Conservation (phyloP, 1,284 basidiomycete genomes). For the Cutaneotrichosporon mucoides region DNA sequence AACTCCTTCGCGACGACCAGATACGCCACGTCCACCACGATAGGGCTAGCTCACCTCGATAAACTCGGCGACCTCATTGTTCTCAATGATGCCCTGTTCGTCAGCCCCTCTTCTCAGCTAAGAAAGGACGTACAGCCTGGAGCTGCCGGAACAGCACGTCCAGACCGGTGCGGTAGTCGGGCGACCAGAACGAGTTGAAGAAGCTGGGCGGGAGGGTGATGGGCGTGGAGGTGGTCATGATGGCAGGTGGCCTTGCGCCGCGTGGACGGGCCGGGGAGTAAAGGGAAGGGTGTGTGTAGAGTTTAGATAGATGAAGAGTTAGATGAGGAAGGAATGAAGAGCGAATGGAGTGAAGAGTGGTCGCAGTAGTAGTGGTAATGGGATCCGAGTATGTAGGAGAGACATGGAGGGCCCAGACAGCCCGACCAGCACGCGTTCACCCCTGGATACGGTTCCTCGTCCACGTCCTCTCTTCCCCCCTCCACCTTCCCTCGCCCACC, state of each 20-base stretch:
- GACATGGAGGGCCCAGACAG: too few species aligned
- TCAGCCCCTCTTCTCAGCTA: background rate
- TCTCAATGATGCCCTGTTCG: constrained; percentile 56
- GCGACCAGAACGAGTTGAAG: constrained; percentile 86
- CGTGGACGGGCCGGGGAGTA: too few species aligned
- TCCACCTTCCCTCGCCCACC: too few species aligned
- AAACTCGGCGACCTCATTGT: constrained; percentile 73
- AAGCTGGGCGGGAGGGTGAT: constrained; percentile 78
- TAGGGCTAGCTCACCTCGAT: constrained; percentile 58
- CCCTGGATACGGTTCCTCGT: too few species aligned
- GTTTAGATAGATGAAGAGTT: background rate
- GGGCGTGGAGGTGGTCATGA: constrained; percentile 61
- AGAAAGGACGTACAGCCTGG: constrained; percentile 59
- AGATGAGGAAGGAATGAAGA: background rate
- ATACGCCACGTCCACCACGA: background rate
- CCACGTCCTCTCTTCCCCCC: too few species aligned
- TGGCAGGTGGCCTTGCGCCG: background rate
- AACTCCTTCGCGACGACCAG: too few species aligned
- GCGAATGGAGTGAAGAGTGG: background rate
- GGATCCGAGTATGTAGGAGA: too few species aligned
- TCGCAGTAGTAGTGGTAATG: background rate
- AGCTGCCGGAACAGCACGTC: constrained; percentile 71
- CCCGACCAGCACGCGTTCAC: too few species aligned
- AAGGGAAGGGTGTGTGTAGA: too few species aligned
- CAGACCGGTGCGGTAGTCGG: constrained; percentile 76